Evolutionary conservation across 2,329 filamentous ascomycete genomes (phyloP).

Genomic region (Trichoderma lentiforme): DNA sequence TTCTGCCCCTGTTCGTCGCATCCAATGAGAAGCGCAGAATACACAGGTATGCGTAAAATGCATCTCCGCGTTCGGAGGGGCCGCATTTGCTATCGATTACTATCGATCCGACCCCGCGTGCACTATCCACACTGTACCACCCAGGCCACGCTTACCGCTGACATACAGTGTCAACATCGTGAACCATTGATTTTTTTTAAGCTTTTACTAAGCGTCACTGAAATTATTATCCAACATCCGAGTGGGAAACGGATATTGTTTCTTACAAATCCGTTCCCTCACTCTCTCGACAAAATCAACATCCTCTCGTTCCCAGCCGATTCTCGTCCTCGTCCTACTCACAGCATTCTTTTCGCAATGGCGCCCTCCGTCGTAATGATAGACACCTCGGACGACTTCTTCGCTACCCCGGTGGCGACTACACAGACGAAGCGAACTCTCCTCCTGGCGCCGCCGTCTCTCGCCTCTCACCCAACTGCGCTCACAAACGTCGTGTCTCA

Average conservation of each 20-base stretch:
- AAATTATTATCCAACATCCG: constrained; percentile 8
- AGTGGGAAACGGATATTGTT: neutral
- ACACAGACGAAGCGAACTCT: constrained; percentile 57
- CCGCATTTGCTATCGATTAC: constrained; percentile 16
- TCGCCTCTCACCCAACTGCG: constrained; percentile 79
- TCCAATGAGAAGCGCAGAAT: constrained; percentile 1
- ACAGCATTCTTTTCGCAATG: constrained; percentile 34
- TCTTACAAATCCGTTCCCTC: constrained; percentile 13
- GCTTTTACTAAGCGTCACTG: constrained; percentile 18
- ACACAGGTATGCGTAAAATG: neutral
- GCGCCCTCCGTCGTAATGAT: constrained; percentile 52
- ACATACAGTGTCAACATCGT: constrained; percentile 1
- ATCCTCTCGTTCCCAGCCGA: neutral
- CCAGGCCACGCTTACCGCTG: neutral
- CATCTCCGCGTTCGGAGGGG: constrained; percentile 19
- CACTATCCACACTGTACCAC: neutral
- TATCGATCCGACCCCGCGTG: constrained; percentile 8
- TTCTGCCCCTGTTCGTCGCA: neutral
- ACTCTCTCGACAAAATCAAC: neutral
- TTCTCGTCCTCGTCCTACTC: neutral
- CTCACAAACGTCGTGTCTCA: constrained; percentile 67
- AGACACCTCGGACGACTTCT: constrained; percentile 55
- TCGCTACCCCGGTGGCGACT: constrained; percentile 29
- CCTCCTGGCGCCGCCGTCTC: constrained; percentile 84
- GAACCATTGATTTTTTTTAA: neutral